Base-by-base conservation (phyloP, 306 rosid genomes). In the Cyamopsis tetragonoloba region DNA sequence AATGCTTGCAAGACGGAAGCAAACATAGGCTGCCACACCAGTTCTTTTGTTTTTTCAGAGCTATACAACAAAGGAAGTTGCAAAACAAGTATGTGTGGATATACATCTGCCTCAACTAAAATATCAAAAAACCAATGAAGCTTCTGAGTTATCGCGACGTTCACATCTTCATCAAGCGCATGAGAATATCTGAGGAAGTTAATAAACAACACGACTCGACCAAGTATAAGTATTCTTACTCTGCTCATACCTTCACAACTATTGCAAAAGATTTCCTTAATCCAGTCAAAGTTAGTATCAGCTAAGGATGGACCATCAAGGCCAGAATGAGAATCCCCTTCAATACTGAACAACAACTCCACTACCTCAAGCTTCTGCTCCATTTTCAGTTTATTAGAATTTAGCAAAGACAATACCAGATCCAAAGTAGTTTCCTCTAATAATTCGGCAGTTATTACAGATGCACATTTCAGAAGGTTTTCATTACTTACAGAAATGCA, bases 371-470 rank as follows among this genome's bases (percentile, higher is more conserved):
- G 51, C 84, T 80, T 89, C 55, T 76, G 81, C 37, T 80, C 84
- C 58, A 62, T 68, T 53, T 82, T 80, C 79, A 92, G 70, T 73
- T 86, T 75, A 72, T 66, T 77, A 73, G 96, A 83, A 80, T 66
- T 84, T 62, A 92, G 80, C 34, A 86, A 70, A 66, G 91, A 80
- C 62, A 79, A 70, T 32, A 86, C 70, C 34, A 89, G 66, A 78
- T 84, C 88, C 86, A 87, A 49, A 49, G 89, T 80, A 46, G 88
- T 79, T 75, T 76, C 86, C 77, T 86, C 96, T 82, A 92, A 72
- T 57, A 92, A 82, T 63, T 92, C 98, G 11, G 87, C 73, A 44
- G 77, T 76, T 23, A 81, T 88, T 48, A 76, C 81, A 65, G 83
- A 54, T 6, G 88, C 96, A 64, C 68, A 69, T 78, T 80, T 86